These are phyloP conservation scores for Flaveria robusta DNA, from an alignment of 129 eudicot genomes.

Conservation along the genomic window DNA sequence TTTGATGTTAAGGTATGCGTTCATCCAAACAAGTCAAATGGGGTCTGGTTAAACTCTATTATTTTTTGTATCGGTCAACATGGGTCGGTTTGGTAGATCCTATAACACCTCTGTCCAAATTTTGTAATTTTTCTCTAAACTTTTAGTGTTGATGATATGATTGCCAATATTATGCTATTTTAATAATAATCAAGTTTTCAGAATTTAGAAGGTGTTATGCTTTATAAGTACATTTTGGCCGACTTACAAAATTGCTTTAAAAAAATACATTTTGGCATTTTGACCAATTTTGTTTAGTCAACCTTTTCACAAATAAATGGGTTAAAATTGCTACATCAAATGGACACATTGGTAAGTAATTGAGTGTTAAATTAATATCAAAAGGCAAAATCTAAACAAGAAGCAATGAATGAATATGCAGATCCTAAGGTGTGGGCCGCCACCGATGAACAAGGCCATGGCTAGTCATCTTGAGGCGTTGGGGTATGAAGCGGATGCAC, in stretches of 20 bases:
- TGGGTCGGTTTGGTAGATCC: neutral
- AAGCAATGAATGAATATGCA: slow-evolving; percentile 30
- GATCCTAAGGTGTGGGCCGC: slow-evolving; percentile 97
- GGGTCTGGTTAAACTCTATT: neutral
- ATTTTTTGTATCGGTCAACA: neutral
- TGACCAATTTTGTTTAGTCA: too few species aligned
- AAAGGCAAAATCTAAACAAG: neutral
- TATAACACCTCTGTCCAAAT: neutral
- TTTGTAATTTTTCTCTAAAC: neutral
- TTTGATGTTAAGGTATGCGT: slow-evolving; percentile 45
- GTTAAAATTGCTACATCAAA: too few species aligned
- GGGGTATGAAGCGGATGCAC: slow-evolving; percentile 74
- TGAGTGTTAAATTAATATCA: neutral
- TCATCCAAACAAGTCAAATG: neutral
- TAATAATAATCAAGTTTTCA: neutral
- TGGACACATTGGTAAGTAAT: too few species aligned
- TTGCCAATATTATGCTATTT: neutral
- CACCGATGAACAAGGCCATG: slow-evolving; percentile 99
- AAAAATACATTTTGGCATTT: too few species aligned
- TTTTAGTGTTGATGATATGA: neutral
- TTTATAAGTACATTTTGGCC: neutral
- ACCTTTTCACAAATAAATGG: too few species aligned
- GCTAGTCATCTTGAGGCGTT: slow-evolving; percentile 90
- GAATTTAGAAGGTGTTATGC: neutral
- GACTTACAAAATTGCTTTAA: too few species aligned